These are phyloP conservation scores for Talaromyces borbonicus DNA, from an alignment of 495 filamentous ascomycete genomes.

Conservation along the genomic window DNA sequence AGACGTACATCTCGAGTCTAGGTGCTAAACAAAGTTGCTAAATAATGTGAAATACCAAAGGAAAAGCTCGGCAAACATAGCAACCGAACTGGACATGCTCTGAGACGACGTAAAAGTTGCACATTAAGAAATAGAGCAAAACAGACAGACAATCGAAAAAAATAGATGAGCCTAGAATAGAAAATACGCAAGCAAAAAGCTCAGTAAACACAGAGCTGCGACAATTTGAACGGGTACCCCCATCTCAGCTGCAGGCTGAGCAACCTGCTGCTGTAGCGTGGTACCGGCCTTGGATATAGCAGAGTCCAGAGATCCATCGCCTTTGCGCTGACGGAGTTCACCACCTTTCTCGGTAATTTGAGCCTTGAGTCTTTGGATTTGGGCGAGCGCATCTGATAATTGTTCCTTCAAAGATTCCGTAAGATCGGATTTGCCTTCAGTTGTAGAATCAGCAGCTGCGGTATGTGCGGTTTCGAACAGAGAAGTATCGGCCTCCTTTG, in stretches of 20 bases:
- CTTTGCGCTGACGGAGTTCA: conserved; percentile 9
- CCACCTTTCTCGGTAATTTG: conserved; percentile 53
- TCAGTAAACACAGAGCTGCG: conserved; percentile 72
- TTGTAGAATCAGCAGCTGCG: conserved; percentile 33
- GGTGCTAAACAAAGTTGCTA: background rate
- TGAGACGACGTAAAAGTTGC: conserved; percentile 6
- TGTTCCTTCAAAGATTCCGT: conserved; percentile 45
- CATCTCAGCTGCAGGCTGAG: conserved; percentile 37
- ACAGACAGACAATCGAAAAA: conserved; percentile 13
- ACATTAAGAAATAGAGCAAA: conserved; percentile 15
- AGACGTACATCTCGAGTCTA: too few relatives aligned
- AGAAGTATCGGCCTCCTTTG: conserved; percentile 13
- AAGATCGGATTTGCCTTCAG: conserved; percentile 37
- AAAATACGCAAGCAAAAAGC: conserved; percentile 89
- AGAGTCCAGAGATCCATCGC: background rate
- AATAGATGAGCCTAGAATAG: conserved; percentile 87
- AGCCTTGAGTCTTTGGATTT: conserved; percentile 60
- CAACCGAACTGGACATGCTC: too few relatives aligned
- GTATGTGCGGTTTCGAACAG: conserved; percentile 24
- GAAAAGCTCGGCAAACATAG: background rate
- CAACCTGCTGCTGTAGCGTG: conserved; percentile 38
- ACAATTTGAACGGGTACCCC: conserved; percentile 84
- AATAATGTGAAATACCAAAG: background rate
- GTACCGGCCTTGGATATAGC: conserved; percentile 30
- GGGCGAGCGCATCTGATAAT: conserved; percentile 65